Conservation (phyloP, 1,284 basidiomycete genomes). For the Malassezia restricta region DNA sequence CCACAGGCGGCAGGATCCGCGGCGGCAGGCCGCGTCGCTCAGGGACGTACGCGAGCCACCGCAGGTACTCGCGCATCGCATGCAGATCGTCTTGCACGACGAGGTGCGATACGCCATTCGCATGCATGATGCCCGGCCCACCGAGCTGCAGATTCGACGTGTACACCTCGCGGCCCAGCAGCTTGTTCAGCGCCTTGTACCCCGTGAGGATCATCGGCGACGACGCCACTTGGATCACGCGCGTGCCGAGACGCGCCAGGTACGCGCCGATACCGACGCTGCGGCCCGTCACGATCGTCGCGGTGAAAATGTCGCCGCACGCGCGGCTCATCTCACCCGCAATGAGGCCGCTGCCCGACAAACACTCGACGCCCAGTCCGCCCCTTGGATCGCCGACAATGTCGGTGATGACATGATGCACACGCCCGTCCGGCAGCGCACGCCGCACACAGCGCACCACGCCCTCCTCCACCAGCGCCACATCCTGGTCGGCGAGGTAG, state of each 20-base stretch:
- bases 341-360: slow-evolving; percentile 92
- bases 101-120: slow-evolving; percentile 78
- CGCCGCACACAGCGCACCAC: slow-evolving; percentile 59
- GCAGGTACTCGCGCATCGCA: slow-evolving; percentile 50
- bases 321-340: slow-evolving; percentile 96
- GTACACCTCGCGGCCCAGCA: slow-evolving; percentile 96
- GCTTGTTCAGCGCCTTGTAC: slow-evolving; percentile 93
- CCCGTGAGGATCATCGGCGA: slow-evolving; percentile 99
- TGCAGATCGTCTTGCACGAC: slow-evolving; percentile 78
- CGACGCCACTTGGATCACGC: slow-evolving; percentile 95
- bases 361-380: slow-evolving; percentile 92
- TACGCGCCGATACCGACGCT: slow-evolving; percentile 99
- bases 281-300: slow-evolving; percentile 93
- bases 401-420: slow-evolving; percentile 84
- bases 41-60: slow-evolving; percentile 86
- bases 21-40: slow-evolving; percentile 21
- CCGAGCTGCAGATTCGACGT: slow-evolving; percentile 97
- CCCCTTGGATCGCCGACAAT: slow-evolving; percentile 82
- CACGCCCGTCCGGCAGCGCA: slow-evolving; percentile 66
- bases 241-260: slow-evolving; percentile 91
- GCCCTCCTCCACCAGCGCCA: slow-evolving; percentile 54
- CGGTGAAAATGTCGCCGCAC: slow-evolving; percentile 98
- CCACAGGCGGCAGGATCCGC: slow-evolving; percentile 26
- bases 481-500: slow-evolving; percentile 56
- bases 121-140: slow-evolving; percentile 61